Base-by-base conservation (phyloP, 495 filamentous ascomycete genomes). In the Letharia lupina region DNA sequence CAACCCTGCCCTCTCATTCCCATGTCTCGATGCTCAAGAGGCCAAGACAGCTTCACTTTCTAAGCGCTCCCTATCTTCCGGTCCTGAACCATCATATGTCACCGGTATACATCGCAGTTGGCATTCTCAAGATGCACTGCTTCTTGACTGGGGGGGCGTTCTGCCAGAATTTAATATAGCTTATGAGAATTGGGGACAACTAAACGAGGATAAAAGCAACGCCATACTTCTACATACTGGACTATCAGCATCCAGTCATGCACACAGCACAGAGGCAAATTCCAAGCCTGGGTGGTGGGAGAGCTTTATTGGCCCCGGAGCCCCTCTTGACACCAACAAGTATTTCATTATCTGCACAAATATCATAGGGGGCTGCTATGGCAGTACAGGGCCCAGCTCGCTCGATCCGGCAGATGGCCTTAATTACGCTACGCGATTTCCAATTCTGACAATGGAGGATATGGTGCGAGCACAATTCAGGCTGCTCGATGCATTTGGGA, bases 251-350 rank as follows among this genome's bases (percentile, higher is more conserved):
- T 96, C 92, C 13, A 96, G 92, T 62, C 94, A 99, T 76, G 94
- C 94, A 3, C 91, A 93, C 69, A 96, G 91, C 54, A 98, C 93
- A 33, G 79, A 81, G 45, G 80, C 77, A 18, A 99, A 98, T 74
- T 84, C 89, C 0, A 89, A 96, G 74, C 87, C 90, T 0, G 94
- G 94, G 1, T 99, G 94, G 94, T 99, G 94, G 94, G 95, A 99
- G 79, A 96, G 90, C 75, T 99, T 99, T 75, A 97, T 99, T 69
- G 94, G 94, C 0, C 90, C 95, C 0, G 92, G 91, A 0, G 81
- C 82, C 41, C 87, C 91, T 31, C 75, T 99, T 10, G 91, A 99
- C 75, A 99, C 95, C 3, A 75, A 93, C 71, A 93, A 91, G 72
- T 96, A 95, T 77, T 89, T 88, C 73, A 77, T 99, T 60, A 91